Conservation (phyloP, 257 asterid species). For the Solanum medicagineum region DNA sequence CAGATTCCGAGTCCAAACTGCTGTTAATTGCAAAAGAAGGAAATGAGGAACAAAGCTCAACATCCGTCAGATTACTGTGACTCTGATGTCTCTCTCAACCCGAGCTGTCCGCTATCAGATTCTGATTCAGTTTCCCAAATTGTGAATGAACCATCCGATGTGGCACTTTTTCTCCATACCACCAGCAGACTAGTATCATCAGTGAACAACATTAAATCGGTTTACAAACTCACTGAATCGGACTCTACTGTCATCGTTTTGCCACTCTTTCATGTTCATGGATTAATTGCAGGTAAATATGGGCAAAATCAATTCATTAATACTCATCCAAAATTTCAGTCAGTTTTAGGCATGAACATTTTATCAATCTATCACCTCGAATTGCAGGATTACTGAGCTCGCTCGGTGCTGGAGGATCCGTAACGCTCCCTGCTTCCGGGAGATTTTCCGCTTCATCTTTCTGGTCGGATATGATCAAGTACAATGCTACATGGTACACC, state of each 20-base stretch:
- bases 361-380: no score
- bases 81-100: slow-evolving; percentile 29
- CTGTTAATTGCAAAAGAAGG: slow-evolving; percentile 68
- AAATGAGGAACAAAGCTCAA: slow-evolving; percentile 65
- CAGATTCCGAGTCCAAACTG: slow-evolving; percentile 76
- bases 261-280: slow-evolving; percentile 95
- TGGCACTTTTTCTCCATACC: slow-evolving; percentile 86
- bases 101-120: slow-evolving; percentile 18
- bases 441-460: slow-evolving; percentile 57
- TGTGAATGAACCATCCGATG: slow-evolving; percentile 62
- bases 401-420: slow-evolving; percentile 76
- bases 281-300: slow-evolving; percentile 42
- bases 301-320: not conserved
- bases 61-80: slow-evolving; percentile 52
- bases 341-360: not conserved
- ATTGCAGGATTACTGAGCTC: slow-evolving; percentile 60
- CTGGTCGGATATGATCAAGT: slow-evolving; percentile 47
- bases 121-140: slow-evolving; percentile 29
- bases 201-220: slow-evolving; percentile 58
- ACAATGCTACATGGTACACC: slow-evolving; percentile 84
- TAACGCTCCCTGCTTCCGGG: slow-evolving; percentile 78
- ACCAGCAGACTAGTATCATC: slow-evolving; percentile 83
- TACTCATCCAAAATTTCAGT: not conserved
- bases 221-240: slow-evolving; percentile 54
- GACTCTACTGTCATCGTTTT: slow-evolving; percentile 88